Conservation (phyloP, 129 eudicot genomes). For the Lactuca sativa region DNA sequence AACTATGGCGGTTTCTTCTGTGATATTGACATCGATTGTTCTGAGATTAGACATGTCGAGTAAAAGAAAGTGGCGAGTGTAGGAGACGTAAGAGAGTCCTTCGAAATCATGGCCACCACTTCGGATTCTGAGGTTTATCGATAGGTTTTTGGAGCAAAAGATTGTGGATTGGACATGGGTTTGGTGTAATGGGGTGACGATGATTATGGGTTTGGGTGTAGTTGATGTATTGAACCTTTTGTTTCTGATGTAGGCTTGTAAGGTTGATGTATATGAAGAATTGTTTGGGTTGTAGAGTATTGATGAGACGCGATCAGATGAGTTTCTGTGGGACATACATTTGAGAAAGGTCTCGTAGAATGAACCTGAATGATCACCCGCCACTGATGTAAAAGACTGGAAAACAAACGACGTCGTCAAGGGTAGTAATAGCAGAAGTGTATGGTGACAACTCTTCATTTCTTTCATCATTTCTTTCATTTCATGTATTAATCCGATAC, state of each 20-base stretch:
- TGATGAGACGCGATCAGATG: slow-evolving; percentile 21
- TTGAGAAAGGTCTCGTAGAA: slow-evolving; percentile 14
- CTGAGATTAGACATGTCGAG: slow-evolving; percentile 46
- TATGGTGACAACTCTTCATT: slow-evolving; percentile 17
- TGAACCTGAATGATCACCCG: not conserved
- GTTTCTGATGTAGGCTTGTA: slow-evolving; percentile 37
- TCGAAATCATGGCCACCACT: slow-evolving; percentile 52
- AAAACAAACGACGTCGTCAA: slow-evolving; percentile 2
- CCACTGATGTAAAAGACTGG: not conserved
- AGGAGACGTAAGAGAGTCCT: slow-evolving; percentile 47
- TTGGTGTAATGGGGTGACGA: slow-evolving; percentile 34
- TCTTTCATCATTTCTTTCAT: slow-evolving; percentile 14
- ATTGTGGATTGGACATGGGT: slow-evolving; percentile 32
- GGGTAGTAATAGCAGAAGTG: not conserved
- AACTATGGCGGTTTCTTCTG: slow-evolving; percentile 38
- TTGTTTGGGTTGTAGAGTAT: slow-evolving; percentile 28
- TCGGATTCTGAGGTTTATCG: slow-evolving; percentile 35
- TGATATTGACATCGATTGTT: slow-evolving; percentile 26
- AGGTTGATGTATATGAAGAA: slow-evolving; percentile 31
- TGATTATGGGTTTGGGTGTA: slow-evolving; percentile 32
- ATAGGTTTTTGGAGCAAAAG: slow-evolving; percentile 31
- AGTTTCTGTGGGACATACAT: slow-evolving; percentile 25
- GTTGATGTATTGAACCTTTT: slow-evolving; percentile 25
- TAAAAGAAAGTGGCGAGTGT: slow-evolving; percentile 27
- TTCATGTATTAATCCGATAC: not conserved